phyloP scores from a whole-genome alignment of 352 stramenopile genomes.

The Globisporangium paddicum region DNA sequence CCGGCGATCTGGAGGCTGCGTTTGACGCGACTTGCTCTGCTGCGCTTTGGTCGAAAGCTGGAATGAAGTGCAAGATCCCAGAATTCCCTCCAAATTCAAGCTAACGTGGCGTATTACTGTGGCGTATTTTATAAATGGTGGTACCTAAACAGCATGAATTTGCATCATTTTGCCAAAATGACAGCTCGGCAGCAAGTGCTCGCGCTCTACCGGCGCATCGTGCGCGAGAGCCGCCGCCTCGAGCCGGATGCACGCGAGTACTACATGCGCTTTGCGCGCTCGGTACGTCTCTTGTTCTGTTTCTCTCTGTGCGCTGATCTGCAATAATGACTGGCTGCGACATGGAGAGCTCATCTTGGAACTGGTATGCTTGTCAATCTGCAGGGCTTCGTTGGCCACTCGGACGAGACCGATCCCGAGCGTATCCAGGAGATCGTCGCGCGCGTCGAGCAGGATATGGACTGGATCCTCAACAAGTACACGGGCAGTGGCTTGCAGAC shows the following conservation, averaged over 20 bases:
- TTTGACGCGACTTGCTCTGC: too few relatives aligned
- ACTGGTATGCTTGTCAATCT: too few relatives aligned
- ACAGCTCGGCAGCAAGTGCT: conserved; percentile 7
- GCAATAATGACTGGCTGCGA: not conserved
- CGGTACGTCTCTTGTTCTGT: conserved; percentile 11
- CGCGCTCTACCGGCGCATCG: conserved; percentile 40
- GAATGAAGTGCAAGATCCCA: too few relatives aligned
- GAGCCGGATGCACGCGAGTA: conserved; percentile 36
- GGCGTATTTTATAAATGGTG: too few relatives aligned
- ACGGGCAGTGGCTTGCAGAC: conserved; percentile 10
- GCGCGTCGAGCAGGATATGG: conserved; percentile 35
- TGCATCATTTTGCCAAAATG: too few relatives aligned
- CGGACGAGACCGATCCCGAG: conserved; percentile 29
- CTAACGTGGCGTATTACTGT: too few relatives aligned
- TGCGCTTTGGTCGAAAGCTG: too few relatives aligned
- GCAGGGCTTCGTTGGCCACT: conserved; percentile 32
- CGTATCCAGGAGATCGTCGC: conserved; percentile 29
- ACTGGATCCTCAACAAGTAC: conserved; percentile 47
- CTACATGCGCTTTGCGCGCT: conserved; percentile 41
- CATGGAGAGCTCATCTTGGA: not conserved
- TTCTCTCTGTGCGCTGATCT: not conserved
- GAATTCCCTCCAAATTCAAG: too few relatives aligned
- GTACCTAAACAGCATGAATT: too few relatives aligned
- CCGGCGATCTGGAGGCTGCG: too few relatives aligned
- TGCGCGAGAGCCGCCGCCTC: conserved; percentile 33